A percentile compares a stretch with the other conserved stretches of the same genome.
These are phyloP conservation scores for Hyaloscypha bicolor DNA, from an alignment of 495 filamentous ascomycete genomes.

Conservation along the genomic window DNA sequence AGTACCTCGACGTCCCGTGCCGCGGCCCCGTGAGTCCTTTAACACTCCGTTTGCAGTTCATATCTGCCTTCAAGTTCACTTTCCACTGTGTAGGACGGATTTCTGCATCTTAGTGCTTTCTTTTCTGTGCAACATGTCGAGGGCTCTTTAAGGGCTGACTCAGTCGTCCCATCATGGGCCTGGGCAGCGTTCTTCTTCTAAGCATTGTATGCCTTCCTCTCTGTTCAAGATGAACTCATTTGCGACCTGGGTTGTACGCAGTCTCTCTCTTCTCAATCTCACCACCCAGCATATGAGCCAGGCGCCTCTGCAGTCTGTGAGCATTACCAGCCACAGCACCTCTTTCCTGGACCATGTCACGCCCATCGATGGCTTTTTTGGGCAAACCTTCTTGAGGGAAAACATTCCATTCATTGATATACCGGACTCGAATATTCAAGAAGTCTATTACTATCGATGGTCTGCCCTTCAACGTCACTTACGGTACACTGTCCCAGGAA, in stretches of 20 bases:
- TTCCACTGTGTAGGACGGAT: background rate
- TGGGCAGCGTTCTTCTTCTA: background rate
- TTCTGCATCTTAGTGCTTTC: background rate
- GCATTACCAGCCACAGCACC: slow-evolving; percentile 23
- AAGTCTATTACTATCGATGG: slow-evolving; percentile 50
- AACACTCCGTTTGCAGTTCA: background rate
- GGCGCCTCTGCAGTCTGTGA: background rate
- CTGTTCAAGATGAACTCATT: background rate
- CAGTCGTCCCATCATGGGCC: background rate
- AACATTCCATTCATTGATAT: slow-evolving; percentile 54
- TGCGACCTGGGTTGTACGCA: background rate
- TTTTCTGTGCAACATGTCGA: background rate
- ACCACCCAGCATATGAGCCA: background rate
- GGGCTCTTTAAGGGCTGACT: background rate
- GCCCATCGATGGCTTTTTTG: slow-evolving; percentile 36
- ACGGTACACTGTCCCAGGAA: slow-evolving; percentile 40
- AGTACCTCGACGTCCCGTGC: background rate
- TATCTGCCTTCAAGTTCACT: background rate
- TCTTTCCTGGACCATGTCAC: slow-evolving; percentile 38
- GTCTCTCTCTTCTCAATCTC: background rate
- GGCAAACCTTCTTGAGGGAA: slow-evolving; percentile 38
- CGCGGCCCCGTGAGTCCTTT: background rate
- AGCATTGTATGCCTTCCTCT: background rate
- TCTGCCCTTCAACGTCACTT: slow-evolving; percentile 45
- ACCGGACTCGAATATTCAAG: slow-evolving; percentile 44